Base-by-base conservation (phyloP, 2,329 filamentous ascomycete genomes). In the Fusarium caatingaense region DNA sequence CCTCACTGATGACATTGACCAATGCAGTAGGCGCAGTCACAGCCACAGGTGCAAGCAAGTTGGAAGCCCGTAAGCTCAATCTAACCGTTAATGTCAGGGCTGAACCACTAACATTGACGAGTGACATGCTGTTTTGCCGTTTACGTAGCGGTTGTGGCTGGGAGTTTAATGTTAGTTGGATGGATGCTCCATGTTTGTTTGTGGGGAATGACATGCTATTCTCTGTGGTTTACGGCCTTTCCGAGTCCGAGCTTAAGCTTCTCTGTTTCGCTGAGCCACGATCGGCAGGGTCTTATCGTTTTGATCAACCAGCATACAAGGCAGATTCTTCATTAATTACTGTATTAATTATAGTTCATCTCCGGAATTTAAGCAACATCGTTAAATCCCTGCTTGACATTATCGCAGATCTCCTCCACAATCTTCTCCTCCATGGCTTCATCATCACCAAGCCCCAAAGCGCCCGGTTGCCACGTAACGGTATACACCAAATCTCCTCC, bases 401-500 rank as follows among this genome's bases (percentile, higher is more conserved):
- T 42, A 3, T 49, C 27, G 50, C 73, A 74, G 15, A 75, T 65
- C 16, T 54, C 56, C 6, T 71, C 70, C 21, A 75, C 66, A 45
- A 73, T 44, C 40, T 34, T 34, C 5, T 64, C 68, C 28, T 75
- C 73, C 13, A 68, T 49, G 7, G 53, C 60, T 37, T 64, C 59
- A 8, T 60, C 68, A 15, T 53, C 41, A 46, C 59, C 54, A 37
- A 76, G 60, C 34, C 60, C 72, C 56, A 76, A 37, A 20, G 73
- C 66, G n/a, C 72, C 72, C 3, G 18, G 23, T 20, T 72, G 72
- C 74, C 74, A 76, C 44, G 70, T 75, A 30, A 72, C 56, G 12
- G 74, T 75, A 32, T 63, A 75, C 8, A 71, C 48, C 37, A 76
- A 25, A 41, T 59, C 60, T 8, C 66, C 61, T 41, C 61, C 70